These are phyloP conservation scores for Wallacemonas rigidus DNA, from an alignment of 208 protist species.

Conservation along the genomic window DNA sequence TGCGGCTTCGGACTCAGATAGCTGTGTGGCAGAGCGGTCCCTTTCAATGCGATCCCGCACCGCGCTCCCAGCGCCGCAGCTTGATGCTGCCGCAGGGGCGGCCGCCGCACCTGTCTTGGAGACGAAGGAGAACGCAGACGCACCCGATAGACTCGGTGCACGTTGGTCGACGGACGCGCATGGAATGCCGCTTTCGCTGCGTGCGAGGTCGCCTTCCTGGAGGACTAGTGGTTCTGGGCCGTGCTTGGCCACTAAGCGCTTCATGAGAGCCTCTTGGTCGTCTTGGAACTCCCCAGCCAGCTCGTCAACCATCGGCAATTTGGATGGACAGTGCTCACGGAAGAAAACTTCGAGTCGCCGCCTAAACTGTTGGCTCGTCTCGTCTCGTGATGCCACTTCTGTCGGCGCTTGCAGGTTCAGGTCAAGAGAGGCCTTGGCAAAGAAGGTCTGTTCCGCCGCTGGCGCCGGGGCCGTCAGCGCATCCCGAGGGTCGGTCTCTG, in stretches of 20 bases:
- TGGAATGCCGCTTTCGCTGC: neutral
- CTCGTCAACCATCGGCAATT: constrained; percentile 41
- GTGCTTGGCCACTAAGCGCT: constrained; percentile 39
- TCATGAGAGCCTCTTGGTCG: constrained; percentile 48
- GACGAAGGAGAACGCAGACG: constrained; percentile 25
- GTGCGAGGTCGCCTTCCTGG: constrained; percentile 13
- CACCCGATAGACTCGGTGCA: constrained; percentile 21
- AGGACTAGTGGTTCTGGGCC: constrained; percentile 32
- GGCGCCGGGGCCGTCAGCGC: neutral
- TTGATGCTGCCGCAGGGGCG: no score
- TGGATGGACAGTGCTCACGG: constrained; percentile 40
- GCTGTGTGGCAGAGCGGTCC: no score
- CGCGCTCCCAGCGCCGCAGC: no score
- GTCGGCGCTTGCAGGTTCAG: neutral
- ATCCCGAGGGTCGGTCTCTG: neutral
- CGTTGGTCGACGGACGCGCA: neutral
- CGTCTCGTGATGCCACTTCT: neutral
- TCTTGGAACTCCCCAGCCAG: constrained; percentile 33
- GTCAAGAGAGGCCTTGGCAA: constrained; percentile 8
- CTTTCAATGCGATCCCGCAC: no score
- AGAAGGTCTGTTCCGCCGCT: constrained; percentile 14
- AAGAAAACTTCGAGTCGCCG: constrained; percentile 47
- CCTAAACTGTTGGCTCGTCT: constrained; percentile 7
- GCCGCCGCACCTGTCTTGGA: constrained; percentile 9
- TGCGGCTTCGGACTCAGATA: no score